These are phyloP conservation scores for Eimeria falciformis DNA, from an alignment of 169 alveolate genomes.

Conservation along the genomic window DNA sequence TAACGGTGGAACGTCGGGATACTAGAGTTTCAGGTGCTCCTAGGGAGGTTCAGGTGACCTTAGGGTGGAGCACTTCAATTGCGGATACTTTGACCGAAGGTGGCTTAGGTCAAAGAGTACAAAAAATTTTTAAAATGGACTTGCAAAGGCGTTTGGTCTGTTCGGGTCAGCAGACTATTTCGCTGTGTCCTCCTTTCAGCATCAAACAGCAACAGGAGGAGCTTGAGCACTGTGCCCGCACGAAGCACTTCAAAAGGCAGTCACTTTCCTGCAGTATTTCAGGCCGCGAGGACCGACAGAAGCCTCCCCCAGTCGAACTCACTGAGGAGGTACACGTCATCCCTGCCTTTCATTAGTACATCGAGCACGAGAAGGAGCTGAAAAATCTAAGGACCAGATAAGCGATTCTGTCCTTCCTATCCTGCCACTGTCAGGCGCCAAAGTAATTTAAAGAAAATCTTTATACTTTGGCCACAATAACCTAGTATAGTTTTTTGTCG, in stretches of 20 bases:
- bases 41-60: too few relatives aligned
- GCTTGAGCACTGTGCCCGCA: conserved; percentile 38
- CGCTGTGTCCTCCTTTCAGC: conserved; percentile 32
- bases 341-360: neutral
- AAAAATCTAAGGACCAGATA: too few relatives aligned
- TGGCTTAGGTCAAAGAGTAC: neutral
- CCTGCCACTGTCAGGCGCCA: too few relatives aligned
- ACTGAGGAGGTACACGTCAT: conserved; percentile 36
- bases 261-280: conserved; percentile 17
- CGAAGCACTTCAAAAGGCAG: conserved; percentile 42
- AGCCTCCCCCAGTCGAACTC: conserved; percentile 41
- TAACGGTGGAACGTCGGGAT: too few relatives aligned
- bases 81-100: neutral
- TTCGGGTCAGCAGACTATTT: conserved; percentile 24
- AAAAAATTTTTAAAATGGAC: neutral
- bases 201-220: conserved; percentile 54
- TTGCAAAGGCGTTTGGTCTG: conserved; percentile 48
- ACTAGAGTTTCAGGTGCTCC: too few relatives aligned
- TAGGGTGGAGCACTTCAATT: conserved; percentile 20
- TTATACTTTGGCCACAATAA: too few relatives aligned
- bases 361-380: too few relatives aligned
- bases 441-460: too few relatives aligned
- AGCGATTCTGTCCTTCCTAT: too few relatives aligned
- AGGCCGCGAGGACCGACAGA: conserved; percentile 63
- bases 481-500: neutral